Evolutionary conservation across 192 early-diverging fungal species (phyloP), one percentile per base, ranked within the genome.

Genomic region (Radiomyces spectabilis): DNA sequence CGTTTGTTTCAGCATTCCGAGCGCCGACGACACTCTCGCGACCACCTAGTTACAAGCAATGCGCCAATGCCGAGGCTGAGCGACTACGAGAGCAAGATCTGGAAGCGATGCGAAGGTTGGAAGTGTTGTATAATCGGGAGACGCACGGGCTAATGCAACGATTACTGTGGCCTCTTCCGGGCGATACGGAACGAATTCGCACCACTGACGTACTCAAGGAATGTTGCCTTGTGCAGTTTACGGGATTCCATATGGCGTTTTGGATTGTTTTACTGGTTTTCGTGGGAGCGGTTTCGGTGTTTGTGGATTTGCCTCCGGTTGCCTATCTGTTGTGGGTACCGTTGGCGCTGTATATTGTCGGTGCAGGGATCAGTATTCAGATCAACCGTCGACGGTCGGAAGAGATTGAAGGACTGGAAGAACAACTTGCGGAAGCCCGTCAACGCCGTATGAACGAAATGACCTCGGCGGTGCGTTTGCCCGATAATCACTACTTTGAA

Each of bases 11-110:
- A n/a, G n/a, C n/a, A n/a, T n/a, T n/a, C n/a, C n/a, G n/a, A n/a
- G n/a, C n/a, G n/a, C n/a, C n/a, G n/a, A n/a, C n/a, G n/a, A n/a
- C 15, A 22, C 2, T 58, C 9, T 58, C 56, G 15, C n/a, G 56
- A 21, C 56, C 56, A 27, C 56, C 56, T 18, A 58, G 45, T 5
- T 58, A 58, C 25, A 47, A 49, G 33, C 39, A 16, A 45, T 16
- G 16, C n/a, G 33, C 27, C 10, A n/a, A 40, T 0, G 5, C 30
- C 0, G 16, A 40, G 12, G 3, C 2, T 41, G 45, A 48, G 0
- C n/a, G n/a, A n/a, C n/a, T n/a, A n/a, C n/a, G n/a, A n/a, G n/a
- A n/a, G n/a, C n/a, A n/a, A n/a, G 15, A 4, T 1, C 2, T n/a
- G 5, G 56, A 47, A 5, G 16, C 3, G n/a, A n/a, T n/a, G n/a